phyloP scores from a whole-genome alignment of 179 eudicot species.

The Beta macrorhiza region DNA sequence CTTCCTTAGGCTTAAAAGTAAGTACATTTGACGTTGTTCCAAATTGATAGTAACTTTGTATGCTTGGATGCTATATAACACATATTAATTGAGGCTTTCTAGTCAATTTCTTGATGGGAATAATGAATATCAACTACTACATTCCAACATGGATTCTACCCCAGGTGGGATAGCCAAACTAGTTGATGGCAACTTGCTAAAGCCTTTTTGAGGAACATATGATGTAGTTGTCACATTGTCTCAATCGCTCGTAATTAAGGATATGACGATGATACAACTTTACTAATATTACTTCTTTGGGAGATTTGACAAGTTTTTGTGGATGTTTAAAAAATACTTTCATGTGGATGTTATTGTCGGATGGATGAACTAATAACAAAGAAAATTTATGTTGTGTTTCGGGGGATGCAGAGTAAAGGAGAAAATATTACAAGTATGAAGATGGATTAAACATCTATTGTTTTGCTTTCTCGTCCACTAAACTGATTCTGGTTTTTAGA shows the following conservation, averaged over 20 bases:
- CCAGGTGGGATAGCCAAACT: neutral
- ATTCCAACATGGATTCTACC: neutral
- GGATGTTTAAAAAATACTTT: too few species aligned
- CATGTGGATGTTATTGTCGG: neutral
- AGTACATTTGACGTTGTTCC: neutral
- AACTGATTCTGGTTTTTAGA: neutral
- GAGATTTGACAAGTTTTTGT: too few species aligned
- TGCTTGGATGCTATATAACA: neutral
- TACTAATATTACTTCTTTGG: too few species aligned
- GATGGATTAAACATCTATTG: neutral
- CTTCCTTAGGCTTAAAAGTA: slow-evolving; percentile 13
- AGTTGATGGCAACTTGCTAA: neutral
- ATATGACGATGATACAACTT: too few species aligned
- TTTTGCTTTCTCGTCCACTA: neutral
- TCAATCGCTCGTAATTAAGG: too few species aligned
- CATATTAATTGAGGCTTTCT: neutral
- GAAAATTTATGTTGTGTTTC: neutral
- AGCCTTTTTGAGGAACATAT: neutral
- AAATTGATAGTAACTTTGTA: neutral
- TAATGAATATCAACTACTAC: neutral
- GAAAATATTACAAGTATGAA: neutral
- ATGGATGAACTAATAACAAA: neutral
- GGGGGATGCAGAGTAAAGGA: neutral
- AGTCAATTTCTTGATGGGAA: neutral
- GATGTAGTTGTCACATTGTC: neutral